A percentile compares a stretch with the other conserved stretches of the same genome.
Conservation (phyloP, 1,284 basidiomycete species). For the Austropuccinia psidii region DNA sequence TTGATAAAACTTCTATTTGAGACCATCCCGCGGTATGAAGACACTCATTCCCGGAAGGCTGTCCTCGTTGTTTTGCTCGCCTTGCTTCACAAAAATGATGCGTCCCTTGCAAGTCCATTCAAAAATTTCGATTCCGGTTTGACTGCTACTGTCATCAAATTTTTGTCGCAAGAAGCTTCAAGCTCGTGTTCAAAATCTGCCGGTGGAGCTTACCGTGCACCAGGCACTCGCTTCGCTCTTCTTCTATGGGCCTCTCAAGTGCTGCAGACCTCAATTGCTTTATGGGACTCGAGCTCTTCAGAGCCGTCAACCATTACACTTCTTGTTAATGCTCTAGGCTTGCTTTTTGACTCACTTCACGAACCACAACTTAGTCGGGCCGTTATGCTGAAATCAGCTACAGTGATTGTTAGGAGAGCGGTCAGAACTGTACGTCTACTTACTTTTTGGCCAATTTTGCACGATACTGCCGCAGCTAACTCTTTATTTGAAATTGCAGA, state of each 20-base stretch:
- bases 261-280: conserved; percentile 1
- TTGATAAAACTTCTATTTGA: conserved; percentile 31
- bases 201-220: conserved; percentile 6
- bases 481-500: neutral
- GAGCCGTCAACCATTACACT: neutral
- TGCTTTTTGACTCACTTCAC: conserved; percentile 15
- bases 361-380: conserved; percentile 25
- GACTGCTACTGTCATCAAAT: conserved; percentile 25
- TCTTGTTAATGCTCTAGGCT: conserved; percentile 12
- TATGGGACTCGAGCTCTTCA: neutral
- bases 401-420: conserved; percentile 30
- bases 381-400: conserved; percentile 15
- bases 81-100: conserved; percentile 20
- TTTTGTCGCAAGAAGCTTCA: conserved; percentile 27
- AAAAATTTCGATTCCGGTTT: neutral
- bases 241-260: conserved; percentile 27
- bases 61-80: conserved; percentile 15
- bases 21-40: conserved; percentile 37
- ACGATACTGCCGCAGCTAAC: neutral
- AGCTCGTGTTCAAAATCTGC: conserved; percentile 18
- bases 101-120: neutral
- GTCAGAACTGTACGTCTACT: conserved; percentile 24
- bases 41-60: conserved; percentile 29
- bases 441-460: neutral
- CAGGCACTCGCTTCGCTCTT: conserved; percentile 32